Percentiles rank a stretch among this genome's conserved stretches.
These are phyloP conservation scores for Pulveroboletus sp. DNA, from an alignment of 1,284 basidiomycete species.

Conservation along the genomic window DNA sequence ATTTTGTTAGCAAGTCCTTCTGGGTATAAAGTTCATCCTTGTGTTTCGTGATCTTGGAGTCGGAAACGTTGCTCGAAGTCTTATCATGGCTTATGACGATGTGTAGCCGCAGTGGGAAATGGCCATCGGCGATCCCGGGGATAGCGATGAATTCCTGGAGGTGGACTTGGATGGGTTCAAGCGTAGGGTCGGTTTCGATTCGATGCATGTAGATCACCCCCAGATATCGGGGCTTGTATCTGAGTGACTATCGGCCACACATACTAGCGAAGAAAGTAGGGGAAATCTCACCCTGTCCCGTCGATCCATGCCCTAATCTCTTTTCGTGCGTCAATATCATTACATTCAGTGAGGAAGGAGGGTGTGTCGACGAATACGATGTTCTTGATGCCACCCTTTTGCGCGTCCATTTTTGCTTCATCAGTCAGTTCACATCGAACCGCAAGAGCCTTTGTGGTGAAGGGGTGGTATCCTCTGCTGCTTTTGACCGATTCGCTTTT, in stretches of 20 bases:
- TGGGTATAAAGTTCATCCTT: background rate
- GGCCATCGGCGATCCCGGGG: background rate
- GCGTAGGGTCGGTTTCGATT: slow-evolving; percentile 20
- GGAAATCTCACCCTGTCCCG: background rate
- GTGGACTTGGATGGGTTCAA: slow-evolving; percentile 13
- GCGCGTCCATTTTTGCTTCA: slow-evolving; percentile 6
- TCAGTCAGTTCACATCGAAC: slow-evolving; percentile 23
- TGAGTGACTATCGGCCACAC: background rate
- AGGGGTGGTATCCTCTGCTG: slow-evolving; percentile 17
- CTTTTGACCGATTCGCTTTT: slow-evolving; percentile 1
- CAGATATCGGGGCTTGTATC: slow-evolving; percentile 5
- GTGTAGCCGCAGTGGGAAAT: background rate
- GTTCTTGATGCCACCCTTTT: slow-evolving; percentile 1
- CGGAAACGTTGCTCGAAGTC: slow-evolving; percentile 5
- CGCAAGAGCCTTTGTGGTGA: slow-evolving; percentile 16
- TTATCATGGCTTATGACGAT: slow-evolving; percentile 19
- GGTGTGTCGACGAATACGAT: slow-evolving; percentile 27
- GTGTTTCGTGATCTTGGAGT: slow-evolving; percentile 8
- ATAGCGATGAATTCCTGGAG: slow-evolving; percentile 2
- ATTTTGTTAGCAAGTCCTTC: background rate
- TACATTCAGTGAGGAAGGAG: slow-evolving; percentile 22
- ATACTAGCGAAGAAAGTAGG: background rate
- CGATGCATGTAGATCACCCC: slow-evolving; percentile 28
- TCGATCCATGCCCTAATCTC: slow-evolving; percentile 14
- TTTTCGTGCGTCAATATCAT: slow-evolving; percentile 7